Evolutionary conservation across 2,329 filamentous ascomycete species (phyloP).

Genomic region (Talaromyces albobiverticillius): DNA sequence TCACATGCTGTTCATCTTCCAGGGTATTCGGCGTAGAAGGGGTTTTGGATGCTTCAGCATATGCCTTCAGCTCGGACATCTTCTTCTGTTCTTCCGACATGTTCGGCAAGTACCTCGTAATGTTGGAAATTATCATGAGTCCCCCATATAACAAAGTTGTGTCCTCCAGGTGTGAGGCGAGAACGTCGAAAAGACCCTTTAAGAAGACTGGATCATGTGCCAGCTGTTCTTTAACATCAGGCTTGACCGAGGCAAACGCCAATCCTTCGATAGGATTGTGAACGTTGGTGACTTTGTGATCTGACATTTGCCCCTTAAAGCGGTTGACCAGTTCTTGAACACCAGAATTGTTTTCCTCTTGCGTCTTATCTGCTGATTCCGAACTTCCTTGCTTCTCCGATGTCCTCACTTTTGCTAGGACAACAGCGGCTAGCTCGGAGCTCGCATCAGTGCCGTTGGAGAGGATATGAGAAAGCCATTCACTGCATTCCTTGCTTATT

Average conservation of each 20-base stretch:
- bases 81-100: constrained; percentile 89
- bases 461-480: constrained; percentile 84
- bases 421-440: constrained; percentile 62
- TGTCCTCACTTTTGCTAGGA: constrained; percentile 63
- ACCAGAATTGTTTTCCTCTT: constrained; percentile 41
- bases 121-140: constrained; percentile 79
- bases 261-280: constrained; percentile 83
- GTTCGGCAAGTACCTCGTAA: constrained; percentile 74
- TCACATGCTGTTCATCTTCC: constrained; percentile 73
- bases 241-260: constrained; percentile 84
- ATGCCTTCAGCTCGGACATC: constrained; percentile 87
- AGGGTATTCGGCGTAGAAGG: constrained; percentile 60
- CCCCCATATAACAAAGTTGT: constrained; percentile 78
- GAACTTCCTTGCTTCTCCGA: constrained; percentile 31
- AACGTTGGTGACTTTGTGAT: constrained; percentile 52
- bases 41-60: constrained; percentile 79
- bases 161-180: constrained; percentile 53
- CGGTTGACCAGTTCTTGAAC: constrained; percentile 53
- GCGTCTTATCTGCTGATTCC: constrained; percentile 29
- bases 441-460: constrained; percentile 63
- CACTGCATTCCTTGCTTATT: constrained; percentile 76
- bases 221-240: constrained; percentile 79
- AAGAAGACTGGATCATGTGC: constrained; percentile 67
- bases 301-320: constrained; percentile 50
- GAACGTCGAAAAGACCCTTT: constrained; percentile 58